phyloP scores from a whole-genome alignment of 1,139 yeast species.

The Protomyces lactucae-debilis region DNA sequence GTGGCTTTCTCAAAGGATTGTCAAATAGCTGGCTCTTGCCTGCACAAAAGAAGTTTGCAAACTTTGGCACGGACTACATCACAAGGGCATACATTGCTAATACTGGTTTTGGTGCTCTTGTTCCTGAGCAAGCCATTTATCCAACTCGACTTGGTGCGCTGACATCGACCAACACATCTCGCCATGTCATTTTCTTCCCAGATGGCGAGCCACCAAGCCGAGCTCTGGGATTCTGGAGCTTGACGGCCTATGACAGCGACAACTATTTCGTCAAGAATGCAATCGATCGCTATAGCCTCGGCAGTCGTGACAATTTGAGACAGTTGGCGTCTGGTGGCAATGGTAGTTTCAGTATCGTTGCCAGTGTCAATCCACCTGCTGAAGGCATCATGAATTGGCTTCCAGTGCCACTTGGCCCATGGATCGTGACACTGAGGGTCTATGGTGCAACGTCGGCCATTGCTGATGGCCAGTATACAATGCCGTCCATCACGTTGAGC shows the following conservation, averaged over 20 bases:
- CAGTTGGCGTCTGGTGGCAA: not conserved
- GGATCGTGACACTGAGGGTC: not conserved
- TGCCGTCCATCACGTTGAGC: not conserved
- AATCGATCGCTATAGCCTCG: not conserved
- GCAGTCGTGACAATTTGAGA: not conserved
- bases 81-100: not conserved
- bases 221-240: not conserved
- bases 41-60: not conserved
- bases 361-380: not conserved
- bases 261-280: not conserved
- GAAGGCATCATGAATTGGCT: not conserved
- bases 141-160: not conserved
- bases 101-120: not conserved
- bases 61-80: not conserved
- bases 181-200: not conserved
- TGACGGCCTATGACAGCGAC: not conserved
- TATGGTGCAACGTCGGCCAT: not conserved
- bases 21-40: not conserved
- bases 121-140: not conserved
- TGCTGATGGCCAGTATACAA: not conserved
- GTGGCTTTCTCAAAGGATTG: not conserved
- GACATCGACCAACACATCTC: not conserved
- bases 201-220: not conserved
- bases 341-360: not conserved
- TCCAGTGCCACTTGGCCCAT: not conserved